Evolutionary conservation across 2,329 filamentous ascomycete species (phyloP).

Genomic region (Aspergillus felis): DNA sequence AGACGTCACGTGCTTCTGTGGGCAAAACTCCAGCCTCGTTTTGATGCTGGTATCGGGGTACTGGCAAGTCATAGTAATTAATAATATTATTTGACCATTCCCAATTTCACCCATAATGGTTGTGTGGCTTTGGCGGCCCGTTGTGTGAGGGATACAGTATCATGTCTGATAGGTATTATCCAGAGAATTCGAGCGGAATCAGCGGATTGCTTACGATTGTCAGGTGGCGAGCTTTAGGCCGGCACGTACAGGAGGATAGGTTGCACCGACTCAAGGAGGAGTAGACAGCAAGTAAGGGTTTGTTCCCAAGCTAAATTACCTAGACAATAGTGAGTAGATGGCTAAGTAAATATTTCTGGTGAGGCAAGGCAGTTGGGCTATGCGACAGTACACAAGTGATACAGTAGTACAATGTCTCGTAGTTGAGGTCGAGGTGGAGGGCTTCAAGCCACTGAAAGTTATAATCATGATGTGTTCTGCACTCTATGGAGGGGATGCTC

Average conservation of each 20-base stretch:
- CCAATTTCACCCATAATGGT: neutral
- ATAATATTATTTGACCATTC: neutral
- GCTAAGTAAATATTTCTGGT: neutral
- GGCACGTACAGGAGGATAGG: neutral
- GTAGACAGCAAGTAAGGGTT: neutral
- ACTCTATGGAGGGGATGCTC: neutral
- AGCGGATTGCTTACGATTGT: neutral
- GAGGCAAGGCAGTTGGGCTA: neutral
- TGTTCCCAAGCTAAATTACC: neutral
- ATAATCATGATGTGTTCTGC: neutral
- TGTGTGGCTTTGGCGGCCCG: constrained; percentile 9
- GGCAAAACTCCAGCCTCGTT: neutral
- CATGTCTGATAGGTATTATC: neutral
- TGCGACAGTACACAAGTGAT: neutral
- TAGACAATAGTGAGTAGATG: neutral
- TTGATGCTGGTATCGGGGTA: neutral
- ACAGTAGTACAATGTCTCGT: neutral
- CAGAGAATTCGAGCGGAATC: constrained; percentile 3
- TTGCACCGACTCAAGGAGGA: neutral
- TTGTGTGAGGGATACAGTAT: constrained; percentile 6
- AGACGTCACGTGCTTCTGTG: neutral
- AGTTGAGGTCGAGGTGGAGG: neutral
- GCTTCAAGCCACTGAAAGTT: neutral
- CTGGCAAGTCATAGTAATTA: neutral
- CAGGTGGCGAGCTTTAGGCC: neutral